Percentiles rank a stretch among this genome's conserved stretches.
Conservation (phyloP, 305 asterid genomes). For the Fraxinus xanthoxyloides region DNA sequence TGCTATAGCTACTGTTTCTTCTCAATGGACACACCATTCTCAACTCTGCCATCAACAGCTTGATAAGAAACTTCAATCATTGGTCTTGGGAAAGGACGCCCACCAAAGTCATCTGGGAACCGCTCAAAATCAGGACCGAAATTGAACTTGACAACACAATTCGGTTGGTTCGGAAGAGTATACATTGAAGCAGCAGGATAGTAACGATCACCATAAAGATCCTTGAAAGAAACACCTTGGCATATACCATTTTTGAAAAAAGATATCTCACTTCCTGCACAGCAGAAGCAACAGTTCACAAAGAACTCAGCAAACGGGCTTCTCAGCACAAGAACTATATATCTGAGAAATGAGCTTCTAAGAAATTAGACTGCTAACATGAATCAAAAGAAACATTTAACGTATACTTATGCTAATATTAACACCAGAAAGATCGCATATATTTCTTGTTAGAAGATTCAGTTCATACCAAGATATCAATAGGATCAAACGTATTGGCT, state of each 20-base stretch:
- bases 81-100: conserved; percentile 60
- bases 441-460: background rate
- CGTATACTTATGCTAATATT: background rate
- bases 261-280: conserved; percentile 78
- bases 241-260: conserved; percentile 81
- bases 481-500: too few relatives aligned
- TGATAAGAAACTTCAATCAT: conserved; percentile 90
- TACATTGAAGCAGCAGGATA: conserved; percentile 93
- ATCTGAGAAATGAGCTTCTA: conserved; percentile 1
- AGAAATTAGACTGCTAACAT: background rate
- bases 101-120: conserved; percentile 72
- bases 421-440: too few relatives aligned
- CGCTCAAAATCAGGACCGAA: conserved; percentile 80
- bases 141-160: conserved; percentile 79
- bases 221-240: conserved; percentile 78
- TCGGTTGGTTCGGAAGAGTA: conserved; percentile 84
- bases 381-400: background rate
- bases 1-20: conserved; percentile 42
- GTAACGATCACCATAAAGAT: conserved; percentile 79
- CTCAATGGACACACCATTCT: conserved; percentile 82
- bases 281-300: conserved; percentile 16
- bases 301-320: conserved; percentile 4
- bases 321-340: background rate
- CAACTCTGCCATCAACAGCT: conserved; percentile 63
- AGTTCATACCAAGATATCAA: background rate